Base-by-base conservation (phyloP, 768 basidiomycete species). In the Leucocoprinus birnbaumii region DNA sequence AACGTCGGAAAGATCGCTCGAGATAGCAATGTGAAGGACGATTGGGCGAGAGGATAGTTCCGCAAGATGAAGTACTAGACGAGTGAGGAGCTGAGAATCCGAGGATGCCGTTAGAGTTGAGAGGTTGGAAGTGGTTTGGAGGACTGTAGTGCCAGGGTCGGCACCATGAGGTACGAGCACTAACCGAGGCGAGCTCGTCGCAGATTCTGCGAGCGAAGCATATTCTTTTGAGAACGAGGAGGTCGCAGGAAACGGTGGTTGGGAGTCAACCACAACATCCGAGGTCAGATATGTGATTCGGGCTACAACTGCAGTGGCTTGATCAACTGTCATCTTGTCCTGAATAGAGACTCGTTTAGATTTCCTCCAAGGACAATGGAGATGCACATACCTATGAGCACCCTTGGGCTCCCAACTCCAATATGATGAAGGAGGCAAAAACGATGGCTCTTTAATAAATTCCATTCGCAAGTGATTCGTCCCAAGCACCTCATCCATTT, bases 241-340 rank as follows among this genome's bases (percentile, higher is more conserved):
- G 27, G 61, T 60, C 3, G 61, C 65, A 11, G 76, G 73, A 31
- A 68, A 62, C 5, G 72, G 65, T 2, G 82, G 76, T 41, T 77
- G 78, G 2, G 82, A 77, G 59, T 88, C 78, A 41, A 92, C 70
- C 14, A 91, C 61, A 44, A 80, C 69, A 61, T 89, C 87, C 7
- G 90, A 88, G 25, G 84, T 76, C 26, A 89, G 69, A 66, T 79
- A 85, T n/a, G 85, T 87, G 57, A 91, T 77, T 31, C 89, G 84
- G 38, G 86, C 80, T 52, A 88, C 85, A 4, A 78, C 61, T 61
- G 62, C 38, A 34, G 65, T 55, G n/a, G 65, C 65, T 42, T 64
- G 56, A 55, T 65, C 59, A 59, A 60, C 58, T n/a, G 63, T 59
- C 65, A 69, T 69, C 31, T 34, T 26, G 50, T 56, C 35, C 53